Conservation (phyloP, 2,329 filamentous ascomycete species). For the Colletotrichum cordylinicola region DNA sequence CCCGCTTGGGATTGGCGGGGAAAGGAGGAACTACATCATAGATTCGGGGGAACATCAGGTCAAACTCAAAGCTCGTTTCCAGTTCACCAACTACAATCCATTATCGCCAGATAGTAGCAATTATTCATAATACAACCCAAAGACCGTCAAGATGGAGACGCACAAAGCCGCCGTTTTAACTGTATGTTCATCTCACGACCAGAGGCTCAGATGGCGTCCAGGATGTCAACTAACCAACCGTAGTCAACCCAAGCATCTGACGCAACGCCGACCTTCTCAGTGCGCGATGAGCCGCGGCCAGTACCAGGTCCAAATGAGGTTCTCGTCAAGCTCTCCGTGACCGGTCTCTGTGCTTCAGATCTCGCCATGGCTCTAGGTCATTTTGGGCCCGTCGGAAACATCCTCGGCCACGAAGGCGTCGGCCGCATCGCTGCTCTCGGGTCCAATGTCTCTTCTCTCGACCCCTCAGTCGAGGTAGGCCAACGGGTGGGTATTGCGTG, state of each 20-base stretch:
- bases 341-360: conserved; percentile 45
- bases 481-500: conserved; percentile 44
- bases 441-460: conserved; percentile 30
- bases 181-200: neutral
- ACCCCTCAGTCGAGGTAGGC: conserved; percentile 30
- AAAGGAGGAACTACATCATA: neutral
- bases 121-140: neutral
- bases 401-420: conserved; percentile 51
- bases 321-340: conserved; percentile 39
- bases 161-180: neutral
- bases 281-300: conserved; percentile 3
- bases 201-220: neutral
- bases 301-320: conserved; percentile 26
- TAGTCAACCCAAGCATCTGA: neutral
- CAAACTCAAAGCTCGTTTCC: neutral
- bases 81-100: neutral
- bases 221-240: neutral
- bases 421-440: conserved; percentile 44
- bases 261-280: neutral
- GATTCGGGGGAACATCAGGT: neutral
- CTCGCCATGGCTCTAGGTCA: conserved; percentile 41
- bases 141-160: neutral
- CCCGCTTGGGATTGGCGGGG: neutral
- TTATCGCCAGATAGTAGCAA: neutral
- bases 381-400: conserved; percentile 36